Evolutionary conservation across 345 rosid genomes (phyloP).

Genomic region (Lepidium didymum): DNA sequence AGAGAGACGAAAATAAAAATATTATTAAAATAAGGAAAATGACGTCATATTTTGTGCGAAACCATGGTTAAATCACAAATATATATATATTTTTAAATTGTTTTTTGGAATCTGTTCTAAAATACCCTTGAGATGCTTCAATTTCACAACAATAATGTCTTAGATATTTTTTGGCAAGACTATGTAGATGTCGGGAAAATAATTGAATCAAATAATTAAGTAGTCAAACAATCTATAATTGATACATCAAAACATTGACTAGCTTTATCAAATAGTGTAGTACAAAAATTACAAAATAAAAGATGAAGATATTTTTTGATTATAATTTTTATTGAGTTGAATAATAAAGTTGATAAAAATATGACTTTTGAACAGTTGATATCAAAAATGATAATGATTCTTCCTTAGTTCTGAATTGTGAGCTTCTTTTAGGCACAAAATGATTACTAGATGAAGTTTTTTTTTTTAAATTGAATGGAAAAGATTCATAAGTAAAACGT

Average conservation of each 20-base stretch:
- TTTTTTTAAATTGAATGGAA: too few species aligned
- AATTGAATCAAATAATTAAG: background rate
- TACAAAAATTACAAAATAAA: too few species aligned
- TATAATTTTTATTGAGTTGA: background rate
- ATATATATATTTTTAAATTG: background rate
- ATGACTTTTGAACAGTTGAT: background rate
- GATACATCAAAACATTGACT: background rate
- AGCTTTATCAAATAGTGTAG: background rate
- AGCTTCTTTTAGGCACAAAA: background rate
- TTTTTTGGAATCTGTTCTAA: too few species aligned
- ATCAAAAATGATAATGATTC: background rate
- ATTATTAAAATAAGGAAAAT: background rate
- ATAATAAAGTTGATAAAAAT: background rate
- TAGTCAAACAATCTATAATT: background rate
- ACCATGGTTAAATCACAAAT: background rate
- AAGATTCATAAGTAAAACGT: too few species aligned
- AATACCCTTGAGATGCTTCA: slow-evolving; percentile 24
- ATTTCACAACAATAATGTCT: slow-evolving; percentile 2
- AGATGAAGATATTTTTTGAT: background rate
- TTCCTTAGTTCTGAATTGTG: background rate
- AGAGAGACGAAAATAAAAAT: background rate
- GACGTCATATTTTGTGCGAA: slow-evolving; percentile 6
- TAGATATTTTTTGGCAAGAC: background rate
- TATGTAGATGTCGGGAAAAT: background rate
- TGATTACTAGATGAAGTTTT: background rate